Base-by-base conservation (phyloP, 192 early-diverging fungal genomes). In the Entomortierella lignicola region DNA sequence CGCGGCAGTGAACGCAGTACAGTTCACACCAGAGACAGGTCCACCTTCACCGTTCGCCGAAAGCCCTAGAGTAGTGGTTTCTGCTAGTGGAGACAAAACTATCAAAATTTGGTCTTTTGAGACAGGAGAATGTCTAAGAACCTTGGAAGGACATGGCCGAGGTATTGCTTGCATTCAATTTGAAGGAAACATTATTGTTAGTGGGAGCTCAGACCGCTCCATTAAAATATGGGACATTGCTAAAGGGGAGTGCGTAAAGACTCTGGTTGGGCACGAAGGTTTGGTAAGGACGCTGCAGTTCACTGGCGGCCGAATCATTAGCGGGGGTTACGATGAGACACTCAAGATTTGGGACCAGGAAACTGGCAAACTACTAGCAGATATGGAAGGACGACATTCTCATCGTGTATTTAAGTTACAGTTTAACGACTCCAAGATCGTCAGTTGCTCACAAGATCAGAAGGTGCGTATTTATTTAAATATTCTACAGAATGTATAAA, bases 131-230 rank as follows among this genome's bases (percentile, higher is more conserved):
- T 89, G 88, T 52, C 32, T 93, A 23, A 82, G 85, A 42, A 90
- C 85, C 32, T 88, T 96, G 47, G 74, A 81, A 18, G 95, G 93
- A 7, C 95, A 98, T 83, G 71, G 77, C 2, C 87, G 95, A 18
- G 95, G 96, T 21, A 88, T 98, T 17, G 95, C 96, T 0, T 96
- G 95, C 64, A 85, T 97, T 8, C 94, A 96, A 63, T 96, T 92
- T 82, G 95, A 98, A 63, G 96, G 94, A 34, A 84, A 86, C 11
- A 77, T 84, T 34, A 94, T 97, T 63, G 90, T 94, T 11, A 93
- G 92, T 30, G 97, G 97, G 27, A 93, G 92, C 30, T 93, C 91
- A 61, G 94, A 95, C 80, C 77, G 86, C 31, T 86, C 91, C 8
- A 95, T 97, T 65, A 89, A 90, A 60, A 82, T 97, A 18, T 86